Evolutionary conservation across 768 basidiomycete species (phyloP), one percentile per base, ranked within the genome.

Genomic region (Tricholoma hemisulphureum): DNA sequence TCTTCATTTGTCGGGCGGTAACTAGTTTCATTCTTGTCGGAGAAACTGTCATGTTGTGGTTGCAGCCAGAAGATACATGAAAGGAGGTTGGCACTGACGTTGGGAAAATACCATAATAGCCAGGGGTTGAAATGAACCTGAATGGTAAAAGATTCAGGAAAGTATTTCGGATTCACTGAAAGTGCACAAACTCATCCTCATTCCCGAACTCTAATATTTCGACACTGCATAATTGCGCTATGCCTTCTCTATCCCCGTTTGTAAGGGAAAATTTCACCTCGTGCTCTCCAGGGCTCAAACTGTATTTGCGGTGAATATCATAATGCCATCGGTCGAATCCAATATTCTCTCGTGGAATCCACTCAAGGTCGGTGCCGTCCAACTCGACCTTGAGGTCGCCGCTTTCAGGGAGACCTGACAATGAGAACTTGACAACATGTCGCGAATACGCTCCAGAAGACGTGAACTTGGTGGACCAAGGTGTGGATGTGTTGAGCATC

Each of bases 1-100:
- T 85, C 87, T 58, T 89, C 85, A 61, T 91, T 89, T 2, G 90
- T 92, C 3, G 91, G 91, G n/a, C 91, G 82, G 70, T 88, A 92
- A 3, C 82, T 80, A 0, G 87, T 91, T 52, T 70, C 68, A 63
- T 91, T 89, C 35, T 74, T 68, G 31, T 85, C 77, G 0, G 86
- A 88, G 66, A 80, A 91, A 18, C 88, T 89, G 59, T 18, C 5
- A 23, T 41, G n/a, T 31, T 26, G 9, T 53, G n/a, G n/a, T n/a
- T n/a, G n/a, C 46, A 20, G 4, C 9, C 23, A 26, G 21, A 28
- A 43, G 16, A 28, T 24, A 7, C 14, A 48, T 35, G 23, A 7
- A 32, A 41, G 28, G 18, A 61, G n/a, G 20, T 10, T 18, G 11
- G 8, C 49, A 72, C 85, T 58, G 60, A 90, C 87, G 91, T 92